A percentile compares a stretch with the other conserved stretches of the same genome.
Evolutionary conservation across 352 stramenopile genomes (phyloP).

Genomic region (Pythium dissotocum): DNA sequence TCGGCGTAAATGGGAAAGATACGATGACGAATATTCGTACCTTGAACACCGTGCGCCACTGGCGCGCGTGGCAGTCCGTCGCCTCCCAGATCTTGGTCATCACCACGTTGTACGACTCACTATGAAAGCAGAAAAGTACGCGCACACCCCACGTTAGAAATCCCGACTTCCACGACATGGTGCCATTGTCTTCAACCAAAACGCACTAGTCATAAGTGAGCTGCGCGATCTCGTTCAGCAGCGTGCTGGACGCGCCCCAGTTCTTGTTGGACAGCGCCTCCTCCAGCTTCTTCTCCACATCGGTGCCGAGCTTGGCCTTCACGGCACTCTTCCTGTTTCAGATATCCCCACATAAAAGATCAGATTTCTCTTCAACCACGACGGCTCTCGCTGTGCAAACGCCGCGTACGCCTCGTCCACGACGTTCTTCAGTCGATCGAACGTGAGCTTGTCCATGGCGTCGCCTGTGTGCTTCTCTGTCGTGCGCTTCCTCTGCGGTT

Average conservation of each 20-base stretch:
- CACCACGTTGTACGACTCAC: conserved; percentile 87
- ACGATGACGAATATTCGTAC: conserved; percentile 21
- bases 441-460: conserved; percentile 80
- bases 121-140: conserved; percentile 26
- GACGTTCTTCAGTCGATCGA: conserved; percentile 87
- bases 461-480: conserved; percentile 12
- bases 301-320: conserved; percentile 85
- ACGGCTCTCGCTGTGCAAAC: neutral
- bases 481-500: neutral
- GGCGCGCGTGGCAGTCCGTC: conserved; percentile 83
- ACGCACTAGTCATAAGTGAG: conserved; percentile 96
- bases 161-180: neutral
- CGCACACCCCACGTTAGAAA: conserved; percentile 4
- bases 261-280: conserved; percentile 99
- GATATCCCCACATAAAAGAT: neutral
- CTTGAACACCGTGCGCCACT: conserved; percentile 98
- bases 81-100: conserved; percentile 96
- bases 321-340: conserved; percentile 74
- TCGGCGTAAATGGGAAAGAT: neutral
- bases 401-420: conserved; percentile 84
- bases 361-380: conserved; percentile 1
- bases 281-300: conserved; percentile 89
- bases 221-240: conserved; percentile 97
- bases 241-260: conserved; percentile 97
- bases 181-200: neutral